These are phyloP conservation scores for Platanthera zijinensis DNA, from an alignment of 106 monocot species.

Conservation along the genomic window DNA sequence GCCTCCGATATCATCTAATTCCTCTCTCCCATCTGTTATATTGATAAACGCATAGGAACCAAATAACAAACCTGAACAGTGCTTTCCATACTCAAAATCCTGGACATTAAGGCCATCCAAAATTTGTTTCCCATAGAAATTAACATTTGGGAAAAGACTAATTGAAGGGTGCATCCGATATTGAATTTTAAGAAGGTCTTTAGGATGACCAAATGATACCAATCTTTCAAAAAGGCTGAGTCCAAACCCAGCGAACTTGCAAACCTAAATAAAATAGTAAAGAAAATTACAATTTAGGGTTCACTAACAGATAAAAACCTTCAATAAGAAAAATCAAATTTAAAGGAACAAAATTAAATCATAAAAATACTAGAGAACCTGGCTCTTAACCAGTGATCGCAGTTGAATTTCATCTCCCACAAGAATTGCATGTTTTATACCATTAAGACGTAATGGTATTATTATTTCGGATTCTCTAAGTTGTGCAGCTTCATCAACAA, in stretches of 20 bases:
- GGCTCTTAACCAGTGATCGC: conserved; percentile 64
- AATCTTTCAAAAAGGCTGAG: conserved; percentile 67
- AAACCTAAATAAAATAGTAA: conserved; percentile 22
- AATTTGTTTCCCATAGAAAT: conserved; percentile 40
- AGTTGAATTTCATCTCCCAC: conserved; percentile 69
- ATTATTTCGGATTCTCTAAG: conserved; percentile 60
- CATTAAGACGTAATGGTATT: conserved; percentile 37
- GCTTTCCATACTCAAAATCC: background rate
- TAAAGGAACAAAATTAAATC: background rate
- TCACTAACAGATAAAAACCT: no score
- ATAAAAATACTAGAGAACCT: conserved; percentile 17
- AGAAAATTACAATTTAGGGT: background rate
- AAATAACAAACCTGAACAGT: conserved; percentile 27
- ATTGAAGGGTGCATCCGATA: conserved; percentile 83
- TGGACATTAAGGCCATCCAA: conserved; percentile 39
- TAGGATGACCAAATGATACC: conserved; percentile 42
- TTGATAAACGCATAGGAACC: conserved; percentile 47
- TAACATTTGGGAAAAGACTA: conserved; percentile 54
- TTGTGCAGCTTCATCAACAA: conserved; percentile 72
- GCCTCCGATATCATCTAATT: conserved; percentile 20
- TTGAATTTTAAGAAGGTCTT: conserved; percentile 56
- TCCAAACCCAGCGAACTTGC: conserved; percentile 35
- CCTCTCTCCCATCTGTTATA: conserved; percentile 29
- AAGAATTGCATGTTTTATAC: conserved; percentile 39
- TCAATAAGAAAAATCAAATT: background rate